Evolutionary conservation across 306 rosid genomes (phyloP), one percentile per base, ranked within the genome.

Genomic region (Trichosanthes truncata): DNA sequence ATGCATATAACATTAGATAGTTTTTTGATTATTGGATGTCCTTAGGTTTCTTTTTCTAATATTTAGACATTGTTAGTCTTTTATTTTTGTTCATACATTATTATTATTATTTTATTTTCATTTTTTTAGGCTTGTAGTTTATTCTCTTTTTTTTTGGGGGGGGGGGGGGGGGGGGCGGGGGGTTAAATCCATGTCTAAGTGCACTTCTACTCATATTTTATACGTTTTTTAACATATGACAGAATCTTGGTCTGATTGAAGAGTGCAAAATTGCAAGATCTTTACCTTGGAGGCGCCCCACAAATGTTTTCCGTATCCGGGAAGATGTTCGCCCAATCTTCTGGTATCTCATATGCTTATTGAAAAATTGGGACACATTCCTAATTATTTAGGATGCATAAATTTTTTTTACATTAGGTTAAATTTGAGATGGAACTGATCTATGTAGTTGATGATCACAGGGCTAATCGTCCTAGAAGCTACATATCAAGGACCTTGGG

Each of bases 381-480:
- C 41, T 41, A 41, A 21, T 69, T 7, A 13, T 69, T 21, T 48
- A 15, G 41, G 60, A 26, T 48, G 43, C 12, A 26, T 52, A 21
- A 35, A 3, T 0, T 74, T 33, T 6, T 51, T 76, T 35, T 23
- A 55, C 52, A 76, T 0, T 21, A 0, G 31, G 40, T 18, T 60
- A 41, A 26, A 46, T 46, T 81, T 45, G 80, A 55, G 55, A 84
- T 59, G 21, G 80, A 38, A 74, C 84, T 87, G 80, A 82, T 80
- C 67, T 53, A 84, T 83, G 43, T 61, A 51, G 40, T 63, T 81
- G 79, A 79, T 85, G 26, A 57, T 85, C 29, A 23, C 80, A 95
- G 99, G 99, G 99, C 99, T 60, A 95, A 93, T 84, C 99, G 97
- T 81, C 99, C 97, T 51, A 93, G 85, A 83, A 95, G 99, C 89